These are phyloP conservation scores for Fusarium xylarioides DNA, from an alignment of 2,329 filamentous ascomycete genomes.

Conservation along the genomic window DNA sequence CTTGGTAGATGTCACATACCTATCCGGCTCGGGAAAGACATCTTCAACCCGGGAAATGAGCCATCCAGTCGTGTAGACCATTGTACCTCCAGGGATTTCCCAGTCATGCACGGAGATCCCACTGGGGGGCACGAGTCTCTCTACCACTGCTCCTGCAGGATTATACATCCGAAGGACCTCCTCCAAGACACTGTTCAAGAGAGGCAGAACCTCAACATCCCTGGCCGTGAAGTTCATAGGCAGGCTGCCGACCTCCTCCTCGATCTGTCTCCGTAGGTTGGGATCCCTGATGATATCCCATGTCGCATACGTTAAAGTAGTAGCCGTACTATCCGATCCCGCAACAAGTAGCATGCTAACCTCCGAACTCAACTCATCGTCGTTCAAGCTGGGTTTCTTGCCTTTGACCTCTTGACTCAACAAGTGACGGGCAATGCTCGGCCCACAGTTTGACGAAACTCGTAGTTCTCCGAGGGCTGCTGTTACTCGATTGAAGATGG, in stretches of 20 bases:
- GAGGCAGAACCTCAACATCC: neutral
- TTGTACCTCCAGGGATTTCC: neutral
- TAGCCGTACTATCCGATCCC: slow-evolving; percentile 10
- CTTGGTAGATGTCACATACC: rapidly evolving
- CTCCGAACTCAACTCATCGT: slow-evolving; percentile 9
- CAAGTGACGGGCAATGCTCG: neutral
- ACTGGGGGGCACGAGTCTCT: neutral
- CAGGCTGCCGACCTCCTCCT: neutral
- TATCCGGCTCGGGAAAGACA: neutral
- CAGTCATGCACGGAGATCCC: neutral
- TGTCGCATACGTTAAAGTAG: neutral
- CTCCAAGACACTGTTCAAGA: neutral
- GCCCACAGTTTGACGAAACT: neutral
- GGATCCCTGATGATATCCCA: neutral
- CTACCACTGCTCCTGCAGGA: neutral
- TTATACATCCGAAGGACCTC: slow-evolving; percentile 1
- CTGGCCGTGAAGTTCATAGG: neutral
- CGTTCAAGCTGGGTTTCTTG: neutral
- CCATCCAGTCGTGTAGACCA: slow-evolving; percentile 13
- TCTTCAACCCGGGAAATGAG: neutral
- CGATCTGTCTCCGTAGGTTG: neutral
- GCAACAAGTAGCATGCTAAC: slow-evolving; percentile 6
- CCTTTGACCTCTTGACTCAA: neutral
- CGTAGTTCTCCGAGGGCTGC: neutral
- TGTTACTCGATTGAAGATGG: neutral